Evolutionary conservation across 1,284 basidiomycete genomes (phyloP).

Genomic region (Ustilago loliicola): DNA sequence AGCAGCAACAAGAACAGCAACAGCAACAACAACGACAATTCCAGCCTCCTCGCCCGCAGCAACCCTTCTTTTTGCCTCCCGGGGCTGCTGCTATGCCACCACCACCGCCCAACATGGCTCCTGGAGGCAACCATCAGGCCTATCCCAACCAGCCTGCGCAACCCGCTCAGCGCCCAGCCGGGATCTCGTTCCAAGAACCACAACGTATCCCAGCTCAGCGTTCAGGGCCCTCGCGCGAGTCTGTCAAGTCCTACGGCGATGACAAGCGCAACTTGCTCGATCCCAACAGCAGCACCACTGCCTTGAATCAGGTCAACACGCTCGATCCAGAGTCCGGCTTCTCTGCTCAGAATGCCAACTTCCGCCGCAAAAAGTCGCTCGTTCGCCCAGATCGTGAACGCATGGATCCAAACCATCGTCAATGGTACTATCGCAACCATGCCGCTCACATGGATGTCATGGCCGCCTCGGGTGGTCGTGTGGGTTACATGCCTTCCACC

Average conservation of each 20-base stretch:
- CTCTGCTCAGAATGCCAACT: conserved; percentile 54
- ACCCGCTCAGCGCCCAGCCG: conserved; percentile 22
- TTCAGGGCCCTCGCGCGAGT: conserved; percentile 53
- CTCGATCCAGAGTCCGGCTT: conserved; percentile 64
- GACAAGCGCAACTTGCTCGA: conserved; percentile 53
- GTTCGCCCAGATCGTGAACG: conserved; percentile 95
- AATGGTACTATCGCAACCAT: conserved; percentile 94
- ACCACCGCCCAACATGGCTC: conserved; percentile 10
- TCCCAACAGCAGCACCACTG: conserved; percentile 48
- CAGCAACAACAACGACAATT: conserved; percentile 39
- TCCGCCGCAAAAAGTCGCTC: conserved; percentile 89
- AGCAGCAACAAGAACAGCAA: conserved; percentile 38
- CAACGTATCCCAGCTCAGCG: conserved; percentile 44
- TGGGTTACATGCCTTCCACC: conserved; percentile 69
- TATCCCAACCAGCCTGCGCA: conserved; percentile 24
- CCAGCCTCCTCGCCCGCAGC: conserved; percentile 16
- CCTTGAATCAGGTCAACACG: conserved; percentile 42
- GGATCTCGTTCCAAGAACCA: conserved; percentile 64
- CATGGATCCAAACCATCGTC: conserved; percentile 92
- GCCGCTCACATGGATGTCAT: conserved; percentile 79
- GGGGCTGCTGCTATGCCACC: conserved; percentile 20
- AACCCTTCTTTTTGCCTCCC: conserved; percentile 37
- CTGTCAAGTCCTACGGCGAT: conserved; percentile 54
- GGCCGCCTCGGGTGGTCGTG: conserved; percentile 51
- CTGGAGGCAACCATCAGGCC: conserved; percentile 27